These are phyloP conservation scores for Physcomitrium patens DNA, from an alignment of 225 moss, liverwort and hornwort species.

Conservation along the genomic window DNA sequence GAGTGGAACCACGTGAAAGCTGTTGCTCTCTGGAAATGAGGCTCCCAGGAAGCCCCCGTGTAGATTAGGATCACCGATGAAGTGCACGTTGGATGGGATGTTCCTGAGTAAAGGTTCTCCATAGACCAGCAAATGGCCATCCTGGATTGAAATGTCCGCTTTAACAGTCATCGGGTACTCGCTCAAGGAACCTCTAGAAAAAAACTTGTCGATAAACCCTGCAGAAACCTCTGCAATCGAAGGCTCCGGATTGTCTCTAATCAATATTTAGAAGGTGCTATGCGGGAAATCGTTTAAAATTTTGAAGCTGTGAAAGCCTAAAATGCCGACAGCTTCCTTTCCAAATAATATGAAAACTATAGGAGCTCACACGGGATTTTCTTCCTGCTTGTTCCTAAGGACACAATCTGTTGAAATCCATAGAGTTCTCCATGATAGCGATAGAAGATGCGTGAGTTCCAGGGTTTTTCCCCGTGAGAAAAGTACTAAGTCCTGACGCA, in stretches of 20 bases:
- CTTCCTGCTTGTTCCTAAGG: not conserved
- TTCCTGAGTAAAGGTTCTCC: conserved; percentile 37
- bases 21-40: conserved; percentile 36
- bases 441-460: conserved; percentile 20
- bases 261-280: not conserved
- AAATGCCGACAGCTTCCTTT: too few species aligned
- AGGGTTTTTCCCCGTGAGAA: conserved; percentile 10
- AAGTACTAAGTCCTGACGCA: not conserved
- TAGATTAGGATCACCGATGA: conserved; percentile 12
- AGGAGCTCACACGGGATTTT: not conserved
- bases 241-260: not conserved
- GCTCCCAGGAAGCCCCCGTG: conserved; percentile 57
- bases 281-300: not conserved
- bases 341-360: not conserved
- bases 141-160: conserved; percentile 35
- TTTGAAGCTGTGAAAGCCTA: not conserved
- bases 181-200: not conserved
- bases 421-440: conserved; percentile 30
- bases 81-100: conserved; percentile 44
- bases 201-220: not conserved
- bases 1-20: conserved; percentile 40
- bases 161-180: conserved; percentile 27
- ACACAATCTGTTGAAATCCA: conserved; percentile 34
- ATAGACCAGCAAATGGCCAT: conserved; percentile 37
- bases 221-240: not conserved